These are phyloP conservation scores for Ogataea angusta DNA, from an alignment of 805 yeast genomes.

Conservation along the genomic window DNA sequence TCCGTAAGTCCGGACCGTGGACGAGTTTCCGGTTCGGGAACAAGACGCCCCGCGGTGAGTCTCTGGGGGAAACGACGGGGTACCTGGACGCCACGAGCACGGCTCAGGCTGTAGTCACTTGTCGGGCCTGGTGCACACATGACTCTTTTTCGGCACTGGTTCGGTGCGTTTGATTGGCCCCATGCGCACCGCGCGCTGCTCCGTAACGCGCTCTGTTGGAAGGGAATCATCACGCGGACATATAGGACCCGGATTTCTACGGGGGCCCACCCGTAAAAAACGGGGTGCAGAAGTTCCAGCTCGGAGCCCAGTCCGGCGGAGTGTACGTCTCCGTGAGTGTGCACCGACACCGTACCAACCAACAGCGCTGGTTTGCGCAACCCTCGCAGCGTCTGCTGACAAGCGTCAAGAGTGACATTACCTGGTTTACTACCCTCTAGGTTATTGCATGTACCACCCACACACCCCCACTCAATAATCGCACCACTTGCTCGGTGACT, in stretches of 20 bases:
- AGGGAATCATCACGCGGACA: neutral
- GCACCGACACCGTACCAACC: neutral
- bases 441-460: neutral
- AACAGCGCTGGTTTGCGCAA: neutral
- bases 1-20: conserved; percentile 10
- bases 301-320: conserved; percentile 8
- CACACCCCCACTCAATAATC: neutral
- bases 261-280: conserved; percentile 1
- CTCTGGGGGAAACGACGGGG: neutral
- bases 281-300: conserved; percentile 5
- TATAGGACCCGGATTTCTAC: conserved; percentile 2
- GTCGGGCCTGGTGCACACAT: neutral
- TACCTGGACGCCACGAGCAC: neutral
- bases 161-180: neutral
- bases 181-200: neutral
- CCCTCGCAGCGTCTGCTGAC: neutral
- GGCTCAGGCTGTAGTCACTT: neutral
- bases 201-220: neutral
- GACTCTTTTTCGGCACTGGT: neutral
- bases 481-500: conserved; percentile 4
- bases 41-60: neutral
- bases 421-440: neutral
- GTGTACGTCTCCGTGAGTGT: conserved; percentile 3
- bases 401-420: too few relatives aligned
- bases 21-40: neutral